Conservation (phyloP, 2,329 filamentous ascomycete species). For the Phialophora chinensis region DNA sequence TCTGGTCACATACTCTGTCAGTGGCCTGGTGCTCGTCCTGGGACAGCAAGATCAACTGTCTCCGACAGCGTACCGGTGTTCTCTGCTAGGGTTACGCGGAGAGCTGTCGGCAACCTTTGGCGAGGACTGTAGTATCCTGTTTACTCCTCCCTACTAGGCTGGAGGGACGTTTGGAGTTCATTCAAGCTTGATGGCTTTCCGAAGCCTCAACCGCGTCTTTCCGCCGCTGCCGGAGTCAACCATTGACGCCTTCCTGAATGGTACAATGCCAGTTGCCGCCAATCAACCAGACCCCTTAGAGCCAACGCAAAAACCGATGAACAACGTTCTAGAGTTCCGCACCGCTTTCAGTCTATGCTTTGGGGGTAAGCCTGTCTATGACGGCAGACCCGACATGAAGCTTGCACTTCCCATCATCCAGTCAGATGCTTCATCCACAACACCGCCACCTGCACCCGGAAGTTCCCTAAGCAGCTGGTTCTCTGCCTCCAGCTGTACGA, state of each 20-base stretch:
- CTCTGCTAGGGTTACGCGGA: too few relatives aligned
- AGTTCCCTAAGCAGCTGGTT: constrained; percentile 13
- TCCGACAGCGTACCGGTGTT: too few relatives aligned
- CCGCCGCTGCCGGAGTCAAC: background rate
- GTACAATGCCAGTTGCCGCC: background rate
- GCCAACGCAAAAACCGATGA: background rate
- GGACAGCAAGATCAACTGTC: too few relatives aligned
- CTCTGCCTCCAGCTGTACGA: constrained; percentile 11
- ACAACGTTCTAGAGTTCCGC: background rate
- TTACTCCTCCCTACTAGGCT: background rate
- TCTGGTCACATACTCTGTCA: constrained; percentile 3
- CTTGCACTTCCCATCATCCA: background rate
- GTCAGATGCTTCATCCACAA: background rate
- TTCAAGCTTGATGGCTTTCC: background rate
- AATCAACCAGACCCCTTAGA: background rate
- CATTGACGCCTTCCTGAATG: background rate
- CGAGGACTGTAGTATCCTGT: background rate
- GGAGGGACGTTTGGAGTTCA: background rate
- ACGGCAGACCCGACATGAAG: background rate
- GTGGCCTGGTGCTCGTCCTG: background rate
- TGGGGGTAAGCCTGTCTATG: background rate
- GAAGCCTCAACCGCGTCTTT: background rate
- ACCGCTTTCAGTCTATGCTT: background rate
- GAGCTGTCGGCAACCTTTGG: too few relatives aligned
- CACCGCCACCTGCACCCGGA: background rate